A percentile compares a stretch with the other conserved stretches of the same genome.
phyloP scores from a whole-genome alignment of 2,329 filamentous ascomycete genomes.

The Fusarium sp. region DNA sequence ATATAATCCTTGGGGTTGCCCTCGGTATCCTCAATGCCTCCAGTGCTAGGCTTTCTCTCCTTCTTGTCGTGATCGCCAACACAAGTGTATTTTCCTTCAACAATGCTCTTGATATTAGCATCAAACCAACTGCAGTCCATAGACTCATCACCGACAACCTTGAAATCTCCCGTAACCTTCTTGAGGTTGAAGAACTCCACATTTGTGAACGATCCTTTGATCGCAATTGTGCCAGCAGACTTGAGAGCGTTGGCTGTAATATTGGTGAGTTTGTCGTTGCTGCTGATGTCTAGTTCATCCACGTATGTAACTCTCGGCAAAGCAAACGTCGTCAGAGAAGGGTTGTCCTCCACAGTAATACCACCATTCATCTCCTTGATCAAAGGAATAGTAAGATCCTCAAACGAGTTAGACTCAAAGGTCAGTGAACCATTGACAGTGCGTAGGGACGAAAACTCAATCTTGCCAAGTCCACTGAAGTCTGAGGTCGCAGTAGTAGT shows the following conservation, averaged over 20 bases:
- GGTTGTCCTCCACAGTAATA: conserved; percentile 43
- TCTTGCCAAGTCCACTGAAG: conserved; percentile 28
- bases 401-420: conserved; percentile 35
- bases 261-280: conserved; percentile 42
- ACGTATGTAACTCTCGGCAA: conserved; percentile 37
- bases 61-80: conserved; percentile 42
- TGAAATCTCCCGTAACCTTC: conserved; percentile 44
- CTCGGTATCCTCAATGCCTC: conserved; percentile 43
- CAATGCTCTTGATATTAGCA: conserved; percentile 41
- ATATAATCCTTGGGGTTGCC: conserved; percentile 43
- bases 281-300: conserved; percentile 35
- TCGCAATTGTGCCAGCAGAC: conserved; percentile 37
- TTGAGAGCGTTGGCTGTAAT: conserved; percentile 45
- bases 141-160: conserved; percentile 38
- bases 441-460: conserved; percentile 40
- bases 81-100: conserved; percentile 41
- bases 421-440: conserved; percentile 39
- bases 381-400: conserved; percentile 40
- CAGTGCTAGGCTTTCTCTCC: conserved; percentile 41
- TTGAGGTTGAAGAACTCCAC: conserved; percentile 44
- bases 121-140: conserved; percentile 48
- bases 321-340: conserved; percentile 37
- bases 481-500: conserved; percentile 42
- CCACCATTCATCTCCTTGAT: conserved; percentile 39
- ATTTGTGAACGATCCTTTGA: conserved; percentile 41